These are phyloP conservation scores for Adenanthera pavonina DNA, from an alignment of 306 rosid species.

Conservation along the genomic window DNA sequence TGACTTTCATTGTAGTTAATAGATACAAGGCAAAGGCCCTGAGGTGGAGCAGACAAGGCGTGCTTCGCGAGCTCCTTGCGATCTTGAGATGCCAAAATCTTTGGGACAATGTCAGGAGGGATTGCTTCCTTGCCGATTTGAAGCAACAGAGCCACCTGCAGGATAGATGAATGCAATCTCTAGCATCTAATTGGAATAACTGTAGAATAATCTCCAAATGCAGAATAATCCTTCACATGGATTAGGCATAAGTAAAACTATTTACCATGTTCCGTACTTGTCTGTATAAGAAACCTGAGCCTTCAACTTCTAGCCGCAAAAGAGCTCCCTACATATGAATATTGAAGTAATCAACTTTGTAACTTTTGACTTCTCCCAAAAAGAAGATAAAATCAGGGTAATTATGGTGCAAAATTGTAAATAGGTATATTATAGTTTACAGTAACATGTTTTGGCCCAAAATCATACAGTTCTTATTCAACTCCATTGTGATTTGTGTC, in stretches of 20 bases:
- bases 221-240: not conserved
- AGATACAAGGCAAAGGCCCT: constrained; percentile 81
- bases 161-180: constrained; percentile 25
- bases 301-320: constrained; percentile 78
- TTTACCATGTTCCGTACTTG: constrained; percentile 96
- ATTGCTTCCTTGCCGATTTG: constrained; percentile 88
- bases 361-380: constrained; percentile 8
- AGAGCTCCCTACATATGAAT: constrained; percentile 46
- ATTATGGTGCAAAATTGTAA: constrained; percentile 22
- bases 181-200: constrained; percentile 10
- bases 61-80: constrained; percentile 89
- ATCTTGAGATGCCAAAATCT: constrained; percentile 74
- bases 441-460: not conserved
- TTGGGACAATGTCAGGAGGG: constrained; percentile 75
- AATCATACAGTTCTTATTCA: not conserved
- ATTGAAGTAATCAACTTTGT: constrained; percentile 26
- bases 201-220: constrained; percentile 4
- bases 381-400: not conserved
- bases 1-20: constrained; percentile 75
- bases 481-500: not conserved
- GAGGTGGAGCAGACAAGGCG: constrained; percentile 71
- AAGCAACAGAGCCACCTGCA: constrained; percentile 79
- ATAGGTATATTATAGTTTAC: not conserved
- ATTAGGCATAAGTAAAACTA: constrained; percentile 25
- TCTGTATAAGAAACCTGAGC: constrained; percentile 90